Base-by-base conservation (phyloP, 2,329 filamentous ascomycete species). In the Neonectria magnoliae region DNA sequence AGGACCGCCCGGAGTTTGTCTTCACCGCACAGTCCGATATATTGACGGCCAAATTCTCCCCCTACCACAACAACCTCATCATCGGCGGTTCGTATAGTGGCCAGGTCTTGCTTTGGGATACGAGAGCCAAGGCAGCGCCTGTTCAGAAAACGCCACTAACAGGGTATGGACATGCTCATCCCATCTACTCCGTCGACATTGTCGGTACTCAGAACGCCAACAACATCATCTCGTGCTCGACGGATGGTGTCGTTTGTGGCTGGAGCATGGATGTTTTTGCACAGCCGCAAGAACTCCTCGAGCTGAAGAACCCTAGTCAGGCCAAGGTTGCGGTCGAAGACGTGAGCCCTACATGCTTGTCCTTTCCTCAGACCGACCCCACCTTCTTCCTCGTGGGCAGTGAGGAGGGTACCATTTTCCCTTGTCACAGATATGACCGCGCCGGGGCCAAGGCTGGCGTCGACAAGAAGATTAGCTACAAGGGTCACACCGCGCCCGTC, bases 251-350 rank as follows among this genome's bases (percentile, higher is more conserved):
- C 10, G 93, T 98, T 45, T 99, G 96, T 79, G 93, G 94, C 52
- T 99, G 96, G 96, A 94, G 93, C 60, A 93, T 98, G 68, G 97
- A 99, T 78, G 98, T 99, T 89, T 92, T 99, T 65, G 93, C 95
- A 1, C 93, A 98, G 79, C 96, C 96, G 1, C 95, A 98, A 80
- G 96, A 99, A 82, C 91, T 94, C 60, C 88, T 99, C 45, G 93
- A 97, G 74, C 86, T 99, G 13, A 91, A 90, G 64, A 93, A 94
- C 2, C 95, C 95, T 4, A 90, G 90, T 16, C 93, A 95, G 5
- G 91, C 93, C 71, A 95, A 94, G 78, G 78, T 82, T 13, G 78
- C 78, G 9, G 95, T 94, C 5, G 97, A 99, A 80, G 96, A 99
- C 75, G 90, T 99, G 54, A 94, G 94, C 59, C 96, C 97, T 2